Evolutionary conservation across 176 grass and related monocot genomes (phyloP), one percentile per base, ranked within the genome.

Genomic region (Olyra latifolia): DNA sequence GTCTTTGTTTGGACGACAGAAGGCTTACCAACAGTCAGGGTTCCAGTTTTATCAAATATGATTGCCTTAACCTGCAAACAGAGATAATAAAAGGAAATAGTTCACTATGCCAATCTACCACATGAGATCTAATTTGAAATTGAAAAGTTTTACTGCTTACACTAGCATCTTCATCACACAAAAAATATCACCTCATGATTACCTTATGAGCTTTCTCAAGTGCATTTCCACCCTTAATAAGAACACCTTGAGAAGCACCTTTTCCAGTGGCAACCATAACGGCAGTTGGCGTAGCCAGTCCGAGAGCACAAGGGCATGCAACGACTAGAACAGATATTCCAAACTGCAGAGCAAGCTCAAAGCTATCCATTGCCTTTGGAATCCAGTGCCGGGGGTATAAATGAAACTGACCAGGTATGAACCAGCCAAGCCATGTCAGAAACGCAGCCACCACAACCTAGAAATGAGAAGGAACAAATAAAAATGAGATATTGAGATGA

Each of bases 181-280:
- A 4, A n/a, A 15, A 8, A 64, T 29, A 45, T 55, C 7, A 5
- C 58, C 3, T 6, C 4, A 57, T 48, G 60, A 35, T 85, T 84
- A 93, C 96, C 88, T 99, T 95, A 61, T 99, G 90, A 83, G 96
- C 96, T 88, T 99, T 99, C 90, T 99, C 93, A 6, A 99, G 86
- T 54, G 96, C 96, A 82, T 99, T 80, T 35, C 96, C 96, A 62
- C 96, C 96, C 79, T 99, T 99, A 67, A 99, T 99, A 57, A 99
- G 96, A 75, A 99, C 87, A 74, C 96, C 96, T 72, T 95, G 96
- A 23, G 96, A 95, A 78, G 93, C 96, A 62, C 96, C 96, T 88
- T 95, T 95, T 54, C 96, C 96, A n/a, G 93, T 99, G 57, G 96
- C 96, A 87, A 99, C 96, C 96, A 99, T 99, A 81, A 95, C 93